These are phyloP conservation scores for Acephala macrosclerotiorum DNA, from an alignment of 2,329 filamentous ascomycete species.

Conservation along the genomic window DNA sequence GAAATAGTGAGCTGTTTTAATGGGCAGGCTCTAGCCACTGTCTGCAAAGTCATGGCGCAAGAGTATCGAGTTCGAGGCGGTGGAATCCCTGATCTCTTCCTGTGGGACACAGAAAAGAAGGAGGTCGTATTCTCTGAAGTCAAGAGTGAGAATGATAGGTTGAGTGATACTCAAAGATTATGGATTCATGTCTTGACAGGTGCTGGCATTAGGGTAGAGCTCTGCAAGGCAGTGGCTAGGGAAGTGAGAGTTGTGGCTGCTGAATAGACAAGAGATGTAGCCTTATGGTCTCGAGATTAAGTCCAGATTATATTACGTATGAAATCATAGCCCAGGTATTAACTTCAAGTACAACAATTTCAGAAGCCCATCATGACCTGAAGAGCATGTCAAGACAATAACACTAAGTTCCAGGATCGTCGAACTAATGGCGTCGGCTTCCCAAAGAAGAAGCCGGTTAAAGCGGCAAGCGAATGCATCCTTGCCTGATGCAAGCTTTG, in stretches of 20 bases:
- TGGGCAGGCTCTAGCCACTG: constrained; percentile 78
- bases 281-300: background rate
- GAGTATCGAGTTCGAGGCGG: constrained; percentile 88
- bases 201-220: constrained; percentile 84
- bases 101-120: constrained; percentile 65
- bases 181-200: constrained; percentile 95
- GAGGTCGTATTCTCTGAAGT: constrained; percentile 41
- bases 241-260: constrained; percentile 38
- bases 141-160: constrained; percentile 77
- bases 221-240: constrained; percentile 66
- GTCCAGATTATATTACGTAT: no score
- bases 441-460: background rate
- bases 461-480: background rate
- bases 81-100: constrained; percentile 89
- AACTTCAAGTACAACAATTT: no score
- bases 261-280: background rate
- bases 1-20: constrained; percentile 83
- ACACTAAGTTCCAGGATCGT: background rate
- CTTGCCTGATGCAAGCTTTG: background rate
- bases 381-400: background rate
- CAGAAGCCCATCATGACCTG: no score
- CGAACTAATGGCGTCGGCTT: background rate
- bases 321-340: no score
- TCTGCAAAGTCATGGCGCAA: constrained; percentile 95
- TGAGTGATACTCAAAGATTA: constrained; percentile 94